These are phyloP conservation scores for Patellaria atrata DNA, from an alignment of 495 filamentous ascomycete species.

Conservation along the genomic window DNA sequence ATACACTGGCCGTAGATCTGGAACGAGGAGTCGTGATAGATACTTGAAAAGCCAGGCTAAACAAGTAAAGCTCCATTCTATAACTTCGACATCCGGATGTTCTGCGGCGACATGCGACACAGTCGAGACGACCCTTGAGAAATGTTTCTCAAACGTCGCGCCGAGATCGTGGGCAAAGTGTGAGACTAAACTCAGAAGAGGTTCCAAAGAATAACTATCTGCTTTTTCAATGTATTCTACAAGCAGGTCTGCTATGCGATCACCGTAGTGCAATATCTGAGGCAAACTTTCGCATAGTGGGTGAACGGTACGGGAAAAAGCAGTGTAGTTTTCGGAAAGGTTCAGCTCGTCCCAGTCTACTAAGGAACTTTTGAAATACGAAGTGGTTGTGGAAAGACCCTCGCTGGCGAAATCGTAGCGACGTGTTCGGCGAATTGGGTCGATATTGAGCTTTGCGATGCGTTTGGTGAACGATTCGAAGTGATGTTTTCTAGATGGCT, in stretches of 20 bases:
- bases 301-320: conserved; percentile 55
- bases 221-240: conserved; percentile 61
- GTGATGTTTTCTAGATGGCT: conserved; percentile 63
- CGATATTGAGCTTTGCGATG: conserved; percentile 84
- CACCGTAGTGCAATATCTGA: conserved; percentile 77
- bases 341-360: conserved; percentile 87
- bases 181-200: conserved; percentile 66
- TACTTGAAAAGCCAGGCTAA: conserved; percentile 97
- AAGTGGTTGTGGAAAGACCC: conserved; percentile 48
- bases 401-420: conserved; percentile 66
- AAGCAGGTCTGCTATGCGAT: conserved; percentile 65
- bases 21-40: conserved; percentile 68
- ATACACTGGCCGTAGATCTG: conserved; percentile 71
- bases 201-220: conserved; percentile 65
- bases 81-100: conserved; percentile 55
- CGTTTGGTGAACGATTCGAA: conserved; percentile 90
- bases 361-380: conserved; percentile 68
- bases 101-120: conserved; percentile 50
- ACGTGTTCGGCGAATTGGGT: conserved; percentile 77
- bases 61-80: conserved; percentile 93
- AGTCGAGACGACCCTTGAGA: conserved; percentile 52
- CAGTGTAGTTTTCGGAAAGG: conserved; percentile 60
- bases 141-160: conserved; percentile 75
- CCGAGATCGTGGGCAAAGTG: conserved; percentile 90
- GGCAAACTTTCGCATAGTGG: conserved; percentile 78